Percentiles rank a stretch among this genome's conserved stretches.
phyloP scores from a whole-genome alignment of 2,329 filamentous ascomycete species.

The Penicillium sp. region DNA sequence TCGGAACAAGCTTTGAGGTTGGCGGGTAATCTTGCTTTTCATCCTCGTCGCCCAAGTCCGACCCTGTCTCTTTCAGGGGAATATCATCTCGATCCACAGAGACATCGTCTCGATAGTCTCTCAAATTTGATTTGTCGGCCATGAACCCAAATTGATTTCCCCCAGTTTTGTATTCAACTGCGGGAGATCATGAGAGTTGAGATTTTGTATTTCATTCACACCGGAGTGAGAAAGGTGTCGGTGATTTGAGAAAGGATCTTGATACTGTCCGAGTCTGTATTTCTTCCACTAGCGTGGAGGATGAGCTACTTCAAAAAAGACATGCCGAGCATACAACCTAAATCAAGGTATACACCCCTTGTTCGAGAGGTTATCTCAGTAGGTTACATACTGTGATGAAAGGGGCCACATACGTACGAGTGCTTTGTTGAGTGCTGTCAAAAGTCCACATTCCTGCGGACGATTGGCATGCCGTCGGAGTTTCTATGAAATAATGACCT shows the following conservation, averaged over 20 bases:
- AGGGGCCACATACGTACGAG: background rate
- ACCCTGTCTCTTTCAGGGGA: constrained; percentile 18
- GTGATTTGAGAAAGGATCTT: background rate
- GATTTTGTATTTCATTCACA: constrained; percentile 3
- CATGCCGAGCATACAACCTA: background rate
- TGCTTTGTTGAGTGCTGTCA: background rate
- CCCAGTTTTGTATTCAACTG: background rate
- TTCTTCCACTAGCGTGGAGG: background rate
- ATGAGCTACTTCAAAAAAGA: background rate
- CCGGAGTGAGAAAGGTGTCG: background rate
- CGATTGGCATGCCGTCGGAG: background rate
- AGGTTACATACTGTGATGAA: background rate
- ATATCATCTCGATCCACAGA: constrained; percentile 20
- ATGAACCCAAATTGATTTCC: constrained; percentile 8
- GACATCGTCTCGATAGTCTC: constrained; percentile 10
- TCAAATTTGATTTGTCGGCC: constrained; percentile 10
- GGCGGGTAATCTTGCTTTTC: constrained; percentile 36
- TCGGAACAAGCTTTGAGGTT: constrained; percentile 33
- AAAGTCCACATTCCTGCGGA: background rate
- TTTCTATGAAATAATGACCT: background rate
- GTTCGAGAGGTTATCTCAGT: background rate
- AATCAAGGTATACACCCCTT: background rate
- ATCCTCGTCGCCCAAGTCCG: constrained; percentile 14
- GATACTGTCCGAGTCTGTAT: background rate
- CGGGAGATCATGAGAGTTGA: background rate